Percentiles rank a stretch among this genome's conserved stretches.
phyloP scores from a whole-genome alignment of 2,329 filamentous ascomycete genomes.

The Metarhizium album region DNA sequence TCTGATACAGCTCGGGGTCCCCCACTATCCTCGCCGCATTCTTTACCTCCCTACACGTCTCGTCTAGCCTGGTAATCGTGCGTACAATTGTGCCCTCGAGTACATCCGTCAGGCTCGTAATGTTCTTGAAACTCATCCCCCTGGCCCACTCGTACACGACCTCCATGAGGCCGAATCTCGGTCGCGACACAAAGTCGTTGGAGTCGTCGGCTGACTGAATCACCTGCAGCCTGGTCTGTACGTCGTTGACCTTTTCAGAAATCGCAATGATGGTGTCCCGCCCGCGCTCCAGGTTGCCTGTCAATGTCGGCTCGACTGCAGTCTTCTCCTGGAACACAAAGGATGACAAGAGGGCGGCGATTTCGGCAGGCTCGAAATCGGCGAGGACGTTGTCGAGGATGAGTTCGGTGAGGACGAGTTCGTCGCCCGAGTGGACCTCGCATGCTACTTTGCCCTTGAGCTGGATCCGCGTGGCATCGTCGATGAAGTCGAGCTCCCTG shows the following conservation, averaged over 20 bases:
- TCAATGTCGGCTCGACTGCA: constrained; percentile 66
- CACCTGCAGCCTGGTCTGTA: constrained; percentile 85
- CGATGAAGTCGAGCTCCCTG: constrained; percentile 85
- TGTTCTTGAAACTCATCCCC: constrained; percentile 97
- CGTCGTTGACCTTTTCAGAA: constrained; percentile 81
- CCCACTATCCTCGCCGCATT: constrained; percentile 93
- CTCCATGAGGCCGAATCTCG: constrained; percentile 88
- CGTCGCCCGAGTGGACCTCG: constrained; percentile 94
- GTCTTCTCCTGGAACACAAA: constrained; percentile 99
- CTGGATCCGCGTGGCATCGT: constrained; percentile 76
- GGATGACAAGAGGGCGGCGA: constrained; percentile 82
- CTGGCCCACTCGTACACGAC: constrained; percentile 98
- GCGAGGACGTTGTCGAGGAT: constrained; percentile 95
- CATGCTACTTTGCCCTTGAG: constrained; percentile 98
- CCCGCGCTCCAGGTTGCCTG: constrained; percentile 69
- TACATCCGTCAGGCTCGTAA: constrained; percentile 90
- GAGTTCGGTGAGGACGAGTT: constrained; percentile 89
- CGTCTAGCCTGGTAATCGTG: constrained; percentile 86
- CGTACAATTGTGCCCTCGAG: constrained; percentile 95
- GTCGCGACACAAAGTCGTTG: constrained; percentile 80
- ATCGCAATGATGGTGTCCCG: constrained; percentile 81
- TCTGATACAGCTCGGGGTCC: constrained; percentile 82
- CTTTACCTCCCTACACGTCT: constrained; percentile 95
- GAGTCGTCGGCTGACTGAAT: constrained; percentile 82
- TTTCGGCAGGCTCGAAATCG: constrained; percentile 91